These are phyloP conservation scores for Rhodotorula glutinis DNA, from an alignment of 1,284 basidiomycete genomes.

Conservation along the genomic window DNA sequence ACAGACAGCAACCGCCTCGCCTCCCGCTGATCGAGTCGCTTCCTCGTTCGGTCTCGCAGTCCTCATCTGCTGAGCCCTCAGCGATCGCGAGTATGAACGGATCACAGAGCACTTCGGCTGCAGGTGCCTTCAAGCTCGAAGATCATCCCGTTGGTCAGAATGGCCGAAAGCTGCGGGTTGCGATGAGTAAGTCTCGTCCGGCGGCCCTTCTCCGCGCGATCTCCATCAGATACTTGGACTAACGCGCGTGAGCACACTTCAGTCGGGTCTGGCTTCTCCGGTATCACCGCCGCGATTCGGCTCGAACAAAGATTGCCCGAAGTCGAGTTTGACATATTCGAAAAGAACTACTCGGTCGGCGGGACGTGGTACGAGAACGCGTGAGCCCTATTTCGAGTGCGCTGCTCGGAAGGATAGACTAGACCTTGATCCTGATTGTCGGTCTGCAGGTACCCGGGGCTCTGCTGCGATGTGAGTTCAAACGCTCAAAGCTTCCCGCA, in stretches of 20 bases:
- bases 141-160: slow-evolving; percentile 27
- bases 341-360: slow-evolving; percentile 59
- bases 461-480: slow-evolving; percentile 58
- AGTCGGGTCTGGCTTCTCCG: slow-evolving; percentile 59
- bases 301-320: slow-evolving; percentile 57
- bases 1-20: too few species aligned
- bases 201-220: too few species aligned
- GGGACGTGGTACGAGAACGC: slow-evolving; percentile 53
- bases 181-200: slow-evolving; percentile 26
- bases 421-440: background rate
- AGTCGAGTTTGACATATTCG: slow-evolving; percentile 60
- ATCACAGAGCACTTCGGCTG: background rate
- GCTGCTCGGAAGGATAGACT: too few species aligned
- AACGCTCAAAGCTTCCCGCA: background rate
- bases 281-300: slow-evolving; percentile 60
- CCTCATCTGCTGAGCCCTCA: too few species aligned
- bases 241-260: too few species aligned
- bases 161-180: slow-evolving; percentile 28
- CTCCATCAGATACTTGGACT: too few species aligned
- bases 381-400: background rate
- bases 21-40: background rate
- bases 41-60: background rate
- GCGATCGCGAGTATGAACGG: background rate
- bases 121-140: slow-evolving; percentile 24
- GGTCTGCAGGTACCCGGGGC: slow-evolving; percentile 48